Base-by-base conservation (phyloP, 805 yeast species). In the Candida verbasci region DNA sequence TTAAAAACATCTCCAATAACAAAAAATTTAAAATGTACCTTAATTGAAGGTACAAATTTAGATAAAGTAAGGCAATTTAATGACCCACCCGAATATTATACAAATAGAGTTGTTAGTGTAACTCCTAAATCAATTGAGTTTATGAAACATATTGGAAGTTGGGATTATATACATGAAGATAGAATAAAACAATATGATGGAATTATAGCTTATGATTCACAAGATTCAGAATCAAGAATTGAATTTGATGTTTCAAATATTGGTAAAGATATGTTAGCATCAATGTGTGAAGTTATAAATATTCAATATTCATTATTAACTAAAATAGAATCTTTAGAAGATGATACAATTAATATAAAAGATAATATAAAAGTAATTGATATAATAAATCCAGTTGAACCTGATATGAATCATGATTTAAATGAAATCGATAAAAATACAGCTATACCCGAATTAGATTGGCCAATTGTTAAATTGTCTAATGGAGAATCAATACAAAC, bases 231-330 rank as follows among this genome's bases (percentile, higher is more conserved):
- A 16, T 78, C 93, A 1, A 60, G 78, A 34, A 69, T 91, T 38
- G 85, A 80, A 36, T 82, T 93, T 55, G 91, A 83, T 39, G 69
- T 74, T 11, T 72, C 75, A 24, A 70, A 63, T 42, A 70, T 78
- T 36, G 56, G 47, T 3, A 41, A 42, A 20, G 55, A 60, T 4
- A 55, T 53, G 2, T 49, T 67, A 37, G 96, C 86, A 14, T 84
- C 81, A 17, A 93, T 93, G 97, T 75, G 84, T 46, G 98, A 93
- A 60, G 86, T 82, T 48, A 55, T 82, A 37, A 91, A 93, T 52
- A 68, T 93, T 31, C 97, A 91, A 56, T 72, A 85, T 22, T 80
- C 87, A 0, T 60, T 88, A 34, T 68, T 81, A 31, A 68, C 68
- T 36, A 62, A 81, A 43, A 49, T 67, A 8, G 66, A 63, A 23